Evolutionary conservation across 192 early-diverging fungal genomes (phyloP).

Genomic region (Podila clonocystis): DNA sequence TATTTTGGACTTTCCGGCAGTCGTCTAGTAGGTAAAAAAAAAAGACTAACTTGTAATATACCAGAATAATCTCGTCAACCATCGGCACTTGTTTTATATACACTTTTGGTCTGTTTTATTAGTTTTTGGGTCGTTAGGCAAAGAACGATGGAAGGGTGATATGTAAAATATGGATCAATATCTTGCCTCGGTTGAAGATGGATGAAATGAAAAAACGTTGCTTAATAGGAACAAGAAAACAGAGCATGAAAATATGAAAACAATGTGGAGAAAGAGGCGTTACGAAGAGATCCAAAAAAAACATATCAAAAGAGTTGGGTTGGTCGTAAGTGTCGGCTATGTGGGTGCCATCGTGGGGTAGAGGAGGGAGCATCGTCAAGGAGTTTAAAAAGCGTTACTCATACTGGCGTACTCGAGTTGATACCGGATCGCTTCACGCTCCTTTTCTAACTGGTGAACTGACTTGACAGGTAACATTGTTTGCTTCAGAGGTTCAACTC

Average conservation of each 20-base stretch:
- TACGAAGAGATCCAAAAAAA: neutral
- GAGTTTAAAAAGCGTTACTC: conserved; percentile 16
- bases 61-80: too few species aligned
- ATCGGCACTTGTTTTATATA: too few species aligned
- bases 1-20: too few species aligned
- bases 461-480: conserved; percentile 50
- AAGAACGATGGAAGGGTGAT: neutral
- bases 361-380: neutral
- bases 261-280: neutral
- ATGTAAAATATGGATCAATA: neutral
- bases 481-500: conserved; percentile 49
- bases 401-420: conserved; percentile 14
- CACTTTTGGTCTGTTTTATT: too few species aligned
- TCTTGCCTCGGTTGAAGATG: too few species aligned
- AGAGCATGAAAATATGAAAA: neutral
- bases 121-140: too few species aligned
- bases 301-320: neutral
- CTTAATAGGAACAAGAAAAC: neutral
- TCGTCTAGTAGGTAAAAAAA: too few species aligned
- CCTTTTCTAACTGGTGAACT: conserved; percentile 50
- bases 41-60: too few species aligned
- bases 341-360: neutral
- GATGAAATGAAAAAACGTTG: too few species aligned
- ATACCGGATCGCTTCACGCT: conserved; percentile 41
- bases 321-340: neutral